Percentiles rank a stretch among this genome's conserved stretches.
Evolutionary conservation across 257 asterid genomes (phyloP).

Genomic region (Forsythia viridissima): DNA sequence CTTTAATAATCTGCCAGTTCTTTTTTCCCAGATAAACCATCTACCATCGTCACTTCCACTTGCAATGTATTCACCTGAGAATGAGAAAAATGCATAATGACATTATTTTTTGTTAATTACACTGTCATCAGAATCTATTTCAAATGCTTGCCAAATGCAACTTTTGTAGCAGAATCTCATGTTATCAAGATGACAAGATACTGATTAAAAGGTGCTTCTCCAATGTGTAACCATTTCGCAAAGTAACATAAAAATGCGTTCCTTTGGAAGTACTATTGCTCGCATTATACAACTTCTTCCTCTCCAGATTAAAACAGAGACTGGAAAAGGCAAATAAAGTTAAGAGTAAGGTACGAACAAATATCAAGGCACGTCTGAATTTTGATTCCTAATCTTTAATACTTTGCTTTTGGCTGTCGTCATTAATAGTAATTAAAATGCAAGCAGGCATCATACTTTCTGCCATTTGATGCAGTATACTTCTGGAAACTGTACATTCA

Average conservation of each 20-base stretch:
- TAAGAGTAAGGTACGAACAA: neutral
- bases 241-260: neutral
- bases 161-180: neutral
- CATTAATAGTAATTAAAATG: neutral
- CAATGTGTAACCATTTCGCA: neutral
- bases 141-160: neutral
- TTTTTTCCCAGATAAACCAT: conserved; percentile 98
- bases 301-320: neutral
- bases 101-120: neutral
- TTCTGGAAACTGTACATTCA: neutral
- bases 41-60: conserved; percentile 99
- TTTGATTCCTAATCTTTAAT: neutral
- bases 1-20: conserved; percentile 78
- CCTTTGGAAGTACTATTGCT: neutral
- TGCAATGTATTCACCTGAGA: conserved; percentile 86
- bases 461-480: neutral
- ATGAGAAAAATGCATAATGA: conserved; percentile 15
- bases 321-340: neutral
- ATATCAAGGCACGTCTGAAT: neutral
- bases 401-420: neutral
- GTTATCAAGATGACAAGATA: neutral
- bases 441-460: neutral
- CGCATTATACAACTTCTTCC: neutral
- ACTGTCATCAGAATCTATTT: conserved; percentile 11
- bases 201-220: neutral